Evolutionary conservation across 2,329 filamentous ascomycete genomes (phyloP), one percentile per base, ranked within the genome.

Genomic region (Fonsecaea monophora): DNA sequence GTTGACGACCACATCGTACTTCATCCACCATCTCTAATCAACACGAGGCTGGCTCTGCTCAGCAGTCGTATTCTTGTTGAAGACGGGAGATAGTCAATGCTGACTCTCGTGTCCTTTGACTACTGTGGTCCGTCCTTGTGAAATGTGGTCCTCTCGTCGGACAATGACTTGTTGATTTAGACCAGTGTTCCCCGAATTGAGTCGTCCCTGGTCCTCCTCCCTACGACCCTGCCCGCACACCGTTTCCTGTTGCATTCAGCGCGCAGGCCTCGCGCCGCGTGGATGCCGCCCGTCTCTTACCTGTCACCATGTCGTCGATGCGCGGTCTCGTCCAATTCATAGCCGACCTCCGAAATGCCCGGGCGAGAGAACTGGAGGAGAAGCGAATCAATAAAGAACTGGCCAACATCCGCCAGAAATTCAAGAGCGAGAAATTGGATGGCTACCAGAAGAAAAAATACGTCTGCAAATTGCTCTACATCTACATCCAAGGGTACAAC

Each of bases 371-470:
- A 79, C 83, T 99, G 70, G 95, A 99, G 79, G 95, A 99, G 84
- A 99, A 99, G 86, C 88, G 95, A 77, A 98, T 99, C 83, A 99
- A 99, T 81, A 99, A 99, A 84, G 95, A 99, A 83, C 82, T 99
- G 79, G 95, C 95, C 77, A 99, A 99, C 77, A 99, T 99, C 78
- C 89, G 92, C 76, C 92, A 97, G 82, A 98, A 98, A 82, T 99
- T 98, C 84, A 97, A 96, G 86, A 92, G 95, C 78, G 94, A 93
- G 71, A 95, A 86, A 77, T 83, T 99, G 66, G 97, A 90, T 77
- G 96, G 95, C 72, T 99, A 99, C 78, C 93, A 97, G 84, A 97
- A 96, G 85, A 99, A 99, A 87, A 99, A 99, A 91, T 99, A 99
- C 78, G 95, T 99, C 73, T 99, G 95, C 92, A 99, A 99, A 89